Conservation (phyloP, 208 protist species). For the Acanthamoeba lenticulata region DNA sequence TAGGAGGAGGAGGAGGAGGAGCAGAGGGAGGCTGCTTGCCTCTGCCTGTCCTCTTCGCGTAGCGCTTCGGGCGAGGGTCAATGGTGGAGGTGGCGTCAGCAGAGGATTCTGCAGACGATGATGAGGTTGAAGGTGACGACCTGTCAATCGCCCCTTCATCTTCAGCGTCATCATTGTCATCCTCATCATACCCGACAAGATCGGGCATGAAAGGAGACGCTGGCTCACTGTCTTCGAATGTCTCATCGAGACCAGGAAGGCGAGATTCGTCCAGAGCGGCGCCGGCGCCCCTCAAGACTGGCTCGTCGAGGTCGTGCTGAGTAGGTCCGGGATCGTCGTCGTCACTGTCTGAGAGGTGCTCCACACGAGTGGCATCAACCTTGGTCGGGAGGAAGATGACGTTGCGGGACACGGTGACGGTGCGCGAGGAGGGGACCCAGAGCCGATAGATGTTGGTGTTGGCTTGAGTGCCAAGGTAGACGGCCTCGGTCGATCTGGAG, state of each 20-base stretch:
- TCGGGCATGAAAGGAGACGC: too few relatives aligned
- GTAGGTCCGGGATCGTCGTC: neutral
- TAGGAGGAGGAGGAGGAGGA: neutral
- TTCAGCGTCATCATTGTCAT: neutral
- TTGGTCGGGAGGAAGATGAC: neutral
- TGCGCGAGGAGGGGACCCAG: neutral
- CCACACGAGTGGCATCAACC: neutral
- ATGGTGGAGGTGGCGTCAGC: too few relatives aligned
- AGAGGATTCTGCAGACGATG: neutral
- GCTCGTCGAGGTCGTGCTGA: neutral
- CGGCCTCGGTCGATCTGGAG: neutral
- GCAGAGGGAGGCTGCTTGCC: neutral
- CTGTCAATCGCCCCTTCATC: neutral
- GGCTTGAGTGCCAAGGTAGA: neutral
- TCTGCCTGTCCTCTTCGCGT: neutral
- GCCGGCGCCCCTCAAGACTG: too few relatives aligned
- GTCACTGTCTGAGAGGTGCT: neutral
- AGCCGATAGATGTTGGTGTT: neutral
- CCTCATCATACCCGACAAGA: neutral
- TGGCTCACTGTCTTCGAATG: neutral
- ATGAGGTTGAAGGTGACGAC: neutral
- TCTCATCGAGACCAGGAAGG: neutral
- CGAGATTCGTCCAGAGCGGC: neutral
- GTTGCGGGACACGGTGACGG: neutral
- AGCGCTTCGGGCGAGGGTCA: too few relatives aligned